Conservation (phyloP, 163 green algal genomes). For the Chloromonas sp. region DNA sequence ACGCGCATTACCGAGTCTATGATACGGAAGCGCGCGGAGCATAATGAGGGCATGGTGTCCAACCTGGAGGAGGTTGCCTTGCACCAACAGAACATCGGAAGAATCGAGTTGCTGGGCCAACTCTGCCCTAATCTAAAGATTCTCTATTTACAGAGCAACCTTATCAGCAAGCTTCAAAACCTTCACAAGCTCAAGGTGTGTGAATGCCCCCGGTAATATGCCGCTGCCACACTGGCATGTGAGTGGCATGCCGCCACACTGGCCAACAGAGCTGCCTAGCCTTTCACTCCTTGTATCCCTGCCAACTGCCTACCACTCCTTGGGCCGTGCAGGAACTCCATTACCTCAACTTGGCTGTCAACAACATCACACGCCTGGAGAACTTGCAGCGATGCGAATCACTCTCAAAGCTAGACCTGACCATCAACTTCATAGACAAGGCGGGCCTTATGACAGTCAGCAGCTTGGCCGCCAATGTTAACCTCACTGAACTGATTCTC, state of each 20-base stretch:
- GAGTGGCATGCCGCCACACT: not conserved
- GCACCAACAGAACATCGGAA: constrained; percentile 64
- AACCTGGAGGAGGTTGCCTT: constrained; percentile 83
- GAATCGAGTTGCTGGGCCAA: constrained; percentile 30
- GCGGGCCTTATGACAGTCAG: constrained; percentile 48
- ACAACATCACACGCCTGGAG: constrained; percentile 82
- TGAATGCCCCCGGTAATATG: not conserved
- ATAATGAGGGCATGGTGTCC: constrained; percentile 81
- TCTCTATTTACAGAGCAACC: constrained; percentile 88
- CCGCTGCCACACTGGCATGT: not conserved
- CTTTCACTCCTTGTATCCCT: no score
- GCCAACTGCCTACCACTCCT: no score
- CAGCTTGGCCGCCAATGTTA: constrained; percentile 51
- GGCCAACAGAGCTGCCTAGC: not conserved
- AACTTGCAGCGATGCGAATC: constrained; percentile 87
- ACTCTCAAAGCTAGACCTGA: constrained; percentile 84
- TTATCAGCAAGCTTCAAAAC: constrained; percentile 85
- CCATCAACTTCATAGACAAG: constrained; percentile 81
- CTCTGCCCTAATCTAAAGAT: constrained; percentile 77
- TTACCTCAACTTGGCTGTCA: constrained; percentile 88
- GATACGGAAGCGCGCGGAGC: constrained; percentile 56
- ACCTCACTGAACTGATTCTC: constrained; percentile 73
- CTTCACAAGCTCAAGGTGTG: constrained; percentile 82
- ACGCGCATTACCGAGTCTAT: constrained; percentile 1
- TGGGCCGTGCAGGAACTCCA: constrained; percentile 60